Evolutionary conservation across 495 filamentous ascomycete species (phyloP).

Genomic region (Trichocladium uniseriatum): DNA sequence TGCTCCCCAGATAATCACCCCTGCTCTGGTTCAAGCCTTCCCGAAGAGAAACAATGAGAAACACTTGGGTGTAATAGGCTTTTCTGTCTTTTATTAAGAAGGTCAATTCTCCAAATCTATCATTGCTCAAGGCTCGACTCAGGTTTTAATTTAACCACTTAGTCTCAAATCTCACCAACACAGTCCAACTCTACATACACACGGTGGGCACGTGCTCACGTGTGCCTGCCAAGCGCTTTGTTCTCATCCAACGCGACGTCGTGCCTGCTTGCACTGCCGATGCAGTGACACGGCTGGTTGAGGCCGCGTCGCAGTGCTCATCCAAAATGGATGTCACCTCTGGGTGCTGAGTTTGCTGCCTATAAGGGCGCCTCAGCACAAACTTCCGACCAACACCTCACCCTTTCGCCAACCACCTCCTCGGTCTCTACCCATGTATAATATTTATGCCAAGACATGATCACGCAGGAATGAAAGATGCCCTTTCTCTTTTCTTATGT

Average conservation of each 20-base stretch:
- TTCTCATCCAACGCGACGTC: background rate
- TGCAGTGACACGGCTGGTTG: background rate
- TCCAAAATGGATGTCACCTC: background rate
- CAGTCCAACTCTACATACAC: background rate
- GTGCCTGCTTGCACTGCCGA: slow-evolving; percentile 6
- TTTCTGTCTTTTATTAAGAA: background rate
- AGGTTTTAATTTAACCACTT: too few species aligned
- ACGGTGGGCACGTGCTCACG: slow-evolving; percentile 10
- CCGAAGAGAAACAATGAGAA: too few species aligned
- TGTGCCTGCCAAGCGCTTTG: background rate
- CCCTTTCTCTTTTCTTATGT: slow-evolving; percentile 51
- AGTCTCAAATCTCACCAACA: too few species aligned
- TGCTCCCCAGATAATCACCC: too few species aligned
- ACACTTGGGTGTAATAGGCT: too few species aligned
- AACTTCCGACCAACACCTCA: background rate
- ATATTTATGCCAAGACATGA: too few species aligned
- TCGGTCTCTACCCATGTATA: too few species aligned
- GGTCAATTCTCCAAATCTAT: background rate
- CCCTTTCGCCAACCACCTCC: background rate
- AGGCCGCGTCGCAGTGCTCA: background rate
- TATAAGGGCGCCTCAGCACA: too few species aligned
- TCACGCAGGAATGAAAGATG: slow-evolving; percentile 37
- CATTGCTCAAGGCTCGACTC: too few species aligned
- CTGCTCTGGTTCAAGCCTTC: too few species aligned
- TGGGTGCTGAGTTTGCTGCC: background rate